Percentiles rank a stretch among this genome's conserved stretches.
Evolutionary conservation across 257 asterid genomes (phyloP).

Genomic region (Nicotiana knightiana): DNA sequence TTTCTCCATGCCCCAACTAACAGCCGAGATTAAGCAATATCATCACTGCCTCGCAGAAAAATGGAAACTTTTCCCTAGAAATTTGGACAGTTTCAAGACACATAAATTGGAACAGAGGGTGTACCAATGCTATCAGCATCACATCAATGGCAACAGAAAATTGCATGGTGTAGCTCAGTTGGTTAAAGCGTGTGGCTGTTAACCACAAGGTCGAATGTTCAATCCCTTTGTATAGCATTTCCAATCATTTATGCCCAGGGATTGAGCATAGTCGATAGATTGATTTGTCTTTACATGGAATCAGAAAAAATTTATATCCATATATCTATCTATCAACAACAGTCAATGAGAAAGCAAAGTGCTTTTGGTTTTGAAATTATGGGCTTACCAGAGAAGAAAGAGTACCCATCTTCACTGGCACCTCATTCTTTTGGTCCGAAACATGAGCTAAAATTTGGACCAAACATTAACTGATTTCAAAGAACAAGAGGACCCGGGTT

Average conservation of each 20-base stretch:
- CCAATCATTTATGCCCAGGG: background rate
- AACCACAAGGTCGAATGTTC: slow-evolving; percentile 39
- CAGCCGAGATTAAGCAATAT: background rate
- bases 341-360: background rate
- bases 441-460: background rate
- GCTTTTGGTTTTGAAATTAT: background rate
- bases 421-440: background rate
- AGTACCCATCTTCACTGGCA: background rate
- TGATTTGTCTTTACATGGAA: background rate
- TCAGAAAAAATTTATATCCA: background rate
- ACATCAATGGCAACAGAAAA: background rate
- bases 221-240: slow-evolving; percentile 27
- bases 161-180: slow-evolving; percentile 21
- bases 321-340: background rate
- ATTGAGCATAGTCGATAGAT: background rate
- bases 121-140: background rate
- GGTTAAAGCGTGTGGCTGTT: slow-evolving; percentile 37
- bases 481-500: background rate
- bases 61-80: background rate
- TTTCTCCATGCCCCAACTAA: background rate
- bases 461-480: background rate
- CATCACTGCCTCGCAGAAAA: background rate
- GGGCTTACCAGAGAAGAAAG: background rate
- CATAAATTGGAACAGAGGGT: background rate
- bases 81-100: background rate